phyloP scores from a whole-genome alignment of 2,329 filamentous ascomycete species.

The Xylaria sp. region DNA sequence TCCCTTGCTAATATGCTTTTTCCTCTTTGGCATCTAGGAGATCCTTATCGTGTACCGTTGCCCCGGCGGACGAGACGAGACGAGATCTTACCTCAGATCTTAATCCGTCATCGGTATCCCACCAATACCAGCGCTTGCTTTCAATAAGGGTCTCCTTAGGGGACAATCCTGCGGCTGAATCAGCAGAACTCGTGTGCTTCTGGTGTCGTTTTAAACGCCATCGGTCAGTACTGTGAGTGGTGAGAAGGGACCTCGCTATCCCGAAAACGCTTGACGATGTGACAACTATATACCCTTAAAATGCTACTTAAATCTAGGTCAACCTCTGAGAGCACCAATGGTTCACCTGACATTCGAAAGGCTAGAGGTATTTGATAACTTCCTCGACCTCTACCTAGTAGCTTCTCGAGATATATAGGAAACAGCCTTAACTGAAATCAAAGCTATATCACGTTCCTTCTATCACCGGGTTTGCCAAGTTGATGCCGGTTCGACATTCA shows the following conservation, averaged over 20 bases:
- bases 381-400: background rate
- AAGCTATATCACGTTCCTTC: conserved; percentile 4
- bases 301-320: background rate
- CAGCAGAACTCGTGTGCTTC: background rate
- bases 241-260: background rate
- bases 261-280: background rate
- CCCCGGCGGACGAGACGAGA: conserved; percentile 21
- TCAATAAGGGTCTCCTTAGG: background rate
- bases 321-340: background rate
- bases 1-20: background rate
- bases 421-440: background rate
- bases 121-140: conserved; percentile 22
- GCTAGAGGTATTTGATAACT: background rate
- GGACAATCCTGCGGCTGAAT: conserved; percentile 11
- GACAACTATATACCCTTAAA: background rate
- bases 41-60: background rate
- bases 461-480: background rate
- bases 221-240: background rate
- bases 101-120: conserved; percentile 12
- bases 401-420: background rate
- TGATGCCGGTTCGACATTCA: background rate
- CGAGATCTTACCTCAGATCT: conserved; percentile 29
- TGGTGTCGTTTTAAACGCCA: background rate
- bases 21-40: background rate
- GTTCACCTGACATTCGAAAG: background rate